Evolutionary conservation across 108 stramenopile species (phyloP), one percentile per base, ranked within the genome.

Genomic region (Hondaea fermentalgiana): DNA sequence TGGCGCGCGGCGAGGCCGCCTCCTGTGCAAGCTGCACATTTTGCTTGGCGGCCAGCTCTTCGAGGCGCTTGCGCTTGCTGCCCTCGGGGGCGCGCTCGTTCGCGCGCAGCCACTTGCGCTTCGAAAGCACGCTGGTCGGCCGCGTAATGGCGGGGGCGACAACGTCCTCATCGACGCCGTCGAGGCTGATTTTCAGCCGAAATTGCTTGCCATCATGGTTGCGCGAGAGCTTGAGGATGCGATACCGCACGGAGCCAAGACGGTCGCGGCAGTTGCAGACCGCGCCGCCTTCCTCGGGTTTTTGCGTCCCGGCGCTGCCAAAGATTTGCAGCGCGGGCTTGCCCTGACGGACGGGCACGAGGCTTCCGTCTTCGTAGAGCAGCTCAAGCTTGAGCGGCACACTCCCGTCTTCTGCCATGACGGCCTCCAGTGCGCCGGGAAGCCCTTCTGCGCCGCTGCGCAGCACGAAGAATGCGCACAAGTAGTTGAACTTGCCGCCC

Each of bases 401-500:
- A 17, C 14, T 28, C 10, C 64, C 64, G 25, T 69, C 64, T 6
- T 12, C 25, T 17, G n/a, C 76, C 45, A 25, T 53, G 49, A 0
- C 25, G 76, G 49, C 3, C 51, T 83, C 25, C 10, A 83, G 17
- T 3, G 6, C n/a, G 23, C 14, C 49, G 19, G 76, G 51, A 12
- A 53, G 76, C 6, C 76, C 76, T 45, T 4, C 51, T 53, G 6
- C 43, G 10, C 76, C 76, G 51, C 49, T 53, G n/a, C 76, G 76
- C 3, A 83, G 76, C 49, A 47, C 45, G 25, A 83, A 83, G 16
- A 53, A 53, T 1, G 28, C 49, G 76, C 45, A 83, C 49, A 53
- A 45, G 28, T 83, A 83, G 76, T 83, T 83, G 49, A 53, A 47
- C 76, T 83, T 83, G 76, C 76, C 76, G 51, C 76, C 76, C 76